phyloP scores from a whole-genome alignment of 371 early-diverging fungal species.

The Spraguea lophii region DNA sequence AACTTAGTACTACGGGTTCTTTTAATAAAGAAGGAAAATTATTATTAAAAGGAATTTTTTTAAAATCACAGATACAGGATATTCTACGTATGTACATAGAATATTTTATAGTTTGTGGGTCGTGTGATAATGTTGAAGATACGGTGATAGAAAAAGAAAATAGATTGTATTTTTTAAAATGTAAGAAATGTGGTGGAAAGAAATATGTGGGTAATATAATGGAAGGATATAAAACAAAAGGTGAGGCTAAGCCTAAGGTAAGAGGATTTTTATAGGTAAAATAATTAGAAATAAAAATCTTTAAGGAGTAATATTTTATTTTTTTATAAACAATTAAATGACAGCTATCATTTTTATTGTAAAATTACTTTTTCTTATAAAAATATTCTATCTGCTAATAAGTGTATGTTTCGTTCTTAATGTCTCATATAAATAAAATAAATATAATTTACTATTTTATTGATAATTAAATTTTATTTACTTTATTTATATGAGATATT shows the following conservation, averaged over 20 bases:
- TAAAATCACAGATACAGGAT: conserved; percentile 91
- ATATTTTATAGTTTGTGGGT: conserved; percentile 94
- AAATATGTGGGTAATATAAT: conserved; percentile 58
- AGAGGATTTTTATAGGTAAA: too few relatives aligned
- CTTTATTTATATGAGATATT: too few relatives aligned
- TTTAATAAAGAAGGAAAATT: conserved; percentile 74
- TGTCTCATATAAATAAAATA: too few relatives aligned
- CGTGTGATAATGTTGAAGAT: conserved; percentile 71
- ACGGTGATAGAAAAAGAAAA: conserved; percentile 85
- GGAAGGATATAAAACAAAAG: conserved; percentile 73
- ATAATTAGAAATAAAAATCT: too few relatives aligned
- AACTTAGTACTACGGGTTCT: conserved; percentile 89
- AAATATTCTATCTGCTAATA: too few relatives aligned
- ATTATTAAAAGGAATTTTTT: conserved; percentile 88
- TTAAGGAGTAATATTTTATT: too few relatives aligned
- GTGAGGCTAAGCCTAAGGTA: conserved; percentile 13
- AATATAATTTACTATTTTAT: too few relatives aligned
- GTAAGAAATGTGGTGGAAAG: conserved; percentile 81
- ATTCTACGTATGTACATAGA: conserved; percentile 86
- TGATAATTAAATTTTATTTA: too few relatives aligned
- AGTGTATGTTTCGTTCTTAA: too few relatives aligned
- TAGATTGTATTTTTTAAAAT: conserved; percentile 83
- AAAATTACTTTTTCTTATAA: too few relatives aligned
- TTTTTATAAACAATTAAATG: too few relatives aligned
- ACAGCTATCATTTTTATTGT: too few relatives aligned